Evolutionary conservation across 495 filamentous ascomycete genomes (phyloP), one percentile per base, ranked within the genome.

Genomic region (Aspergillus taichungensis): DNA sequence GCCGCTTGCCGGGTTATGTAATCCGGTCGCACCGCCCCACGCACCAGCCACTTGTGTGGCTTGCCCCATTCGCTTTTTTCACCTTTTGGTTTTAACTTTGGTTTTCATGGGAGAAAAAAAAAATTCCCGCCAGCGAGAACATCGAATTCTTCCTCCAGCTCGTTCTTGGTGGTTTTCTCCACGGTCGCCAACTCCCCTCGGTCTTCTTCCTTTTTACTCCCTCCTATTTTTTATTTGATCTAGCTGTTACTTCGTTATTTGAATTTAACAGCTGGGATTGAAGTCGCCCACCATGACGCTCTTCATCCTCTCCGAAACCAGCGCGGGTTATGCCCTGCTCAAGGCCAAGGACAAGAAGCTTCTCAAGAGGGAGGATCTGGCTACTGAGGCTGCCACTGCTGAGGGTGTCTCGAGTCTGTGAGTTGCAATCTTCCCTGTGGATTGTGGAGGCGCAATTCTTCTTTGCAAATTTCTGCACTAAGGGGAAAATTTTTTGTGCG

Each of bases 261-360:
- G 42, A 43, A 43, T 56, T 46, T 14, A 56, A 43, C 47, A 53
- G 49, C 51, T 61, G 42, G 53, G 57, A 51, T 61, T 55, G 63
- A 58, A 56, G 56, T 50, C 46, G 55, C 54, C 55, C 60, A 67
- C 45, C 55, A 88, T 88, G 85, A 79, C 80, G 67, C 77, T 86
- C 54, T 84, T 88, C 63, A 83, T 87, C 66, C 78, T 94, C 46
- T 84, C 84, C 46, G 92, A 98, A 70, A 98, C 92, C 57, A 85
- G 83, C 66, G 94, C 91, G 53, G 92, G 94, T 53, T 96, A 95
- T 75, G 94, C 89, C 62, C 79, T 98, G 57, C 86, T 97, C 73
- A 97, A 99, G 73, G 86, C 94, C 27, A 87, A 85, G 65, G 90
- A 95, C 81, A 95, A 95, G 78, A 97, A 95, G 76, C 76, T 97